phyloP scores from a whole-genome alignment of 164 flowering plant species.

The Magnolia changhungtana region DNA sequence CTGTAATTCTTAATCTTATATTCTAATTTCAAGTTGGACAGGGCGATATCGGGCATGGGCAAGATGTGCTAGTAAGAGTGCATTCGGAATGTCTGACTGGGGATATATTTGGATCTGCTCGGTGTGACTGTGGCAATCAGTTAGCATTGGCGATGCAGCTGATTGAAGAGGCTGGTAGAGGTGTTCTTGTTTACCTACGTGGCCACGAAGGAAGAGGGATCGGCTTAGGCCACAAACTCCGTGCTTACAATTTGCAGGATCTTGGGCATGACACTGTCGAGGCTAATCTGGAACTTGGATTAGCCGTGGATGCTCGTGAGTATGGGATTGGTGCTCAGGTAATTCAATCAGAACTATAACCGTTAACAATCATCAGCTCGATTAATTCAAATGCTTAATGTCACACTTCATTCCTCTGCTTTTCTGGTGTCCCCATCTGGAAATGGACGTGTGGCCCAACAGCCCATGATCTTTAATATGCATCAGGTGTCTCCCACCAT shows the following conservation, averaged over 20 bases:
- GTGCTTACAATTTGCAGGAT: conserved; percentile 88
- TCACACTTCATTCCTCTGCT: neutral
- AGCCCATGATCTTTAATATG: neutral
- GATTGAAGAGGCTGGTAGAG: conserved; percentile 73
- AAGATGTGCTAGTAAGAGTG: conserved; percentile 81
- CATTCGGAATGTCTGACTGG: conserved; percentile 93
- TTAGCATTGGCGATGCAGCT: conserved; percentile 79
- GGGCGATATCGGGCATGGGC: conserved; percentile 80
- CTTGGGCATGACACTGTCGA: conserved; percentile 96
- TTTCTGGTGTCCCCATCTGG: neutral
- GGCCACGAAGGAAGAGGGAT: conserved; percentile 97
- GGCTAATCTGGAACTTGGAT: conserved; percentile 85
- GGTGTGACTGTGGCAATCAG: conserved; percentile 92
- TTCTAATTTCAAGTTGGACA: conserved; percentile 16
- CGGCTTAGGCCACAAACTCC: conserved; percentile 86
- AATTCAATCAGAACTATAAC: neutral
- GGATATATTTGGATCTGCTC: conserved; percentile 80
- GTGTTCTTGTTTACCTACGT: conserved; percentile 72
- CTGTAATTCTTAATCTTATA: neutral
- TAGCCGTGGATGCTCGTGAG: conserved; percentile 83
- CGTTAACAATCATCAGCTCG: neutral
- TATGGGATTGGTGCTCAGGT: conserved; percentile 98
- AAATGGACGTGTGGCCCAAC: neutral
- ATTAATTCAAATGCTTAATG: too few relatives aligned
- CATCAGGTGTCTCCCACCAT: neutral